phyloP scores from a whole-genome alignment of 352 stramenopile genomes.

The Pythium grandisporangium region DNA sequence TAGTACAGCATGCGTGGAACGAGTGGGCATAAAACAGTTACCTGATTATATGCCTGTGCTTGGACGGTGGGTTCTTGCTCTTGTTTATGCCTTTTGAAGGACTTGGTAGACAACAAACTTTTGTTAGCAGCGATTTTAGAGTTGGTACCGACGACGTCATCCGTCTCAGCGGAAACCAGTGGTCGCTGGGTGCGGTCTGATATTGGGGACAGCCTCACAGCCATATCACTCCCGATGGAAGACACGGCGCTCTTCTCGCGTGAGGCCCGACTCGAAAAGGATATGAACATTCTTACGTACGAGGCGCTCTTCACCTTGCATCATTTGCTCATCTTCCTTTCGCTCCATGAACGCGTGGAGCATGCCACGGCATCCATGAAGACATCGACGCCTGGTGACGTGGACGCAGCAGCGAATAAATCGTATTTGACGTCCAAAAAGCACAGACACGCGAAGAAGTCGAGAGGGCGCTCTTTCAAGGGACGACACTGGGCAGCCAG shows the following conservation, averaged over 20 bases:
- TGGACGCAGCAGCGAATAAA: too few species aligned
- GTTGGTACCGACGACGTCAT: constrained; percentile 39
- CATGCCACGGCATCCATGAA: not conserved
- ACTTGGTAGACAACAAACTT: constrained; percentile 37
- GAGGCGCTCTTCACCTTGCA: constrained; percentile 58
- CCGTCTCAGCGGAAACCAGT: constrained; percentile 18
- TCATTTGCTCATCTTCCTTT: constrained; percentile 45
- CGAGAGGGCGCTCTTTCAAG: too few species aligned
- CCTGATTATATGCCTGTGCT: too few species aligned
- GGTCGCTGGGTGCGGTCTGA: constrained; percentile 36
- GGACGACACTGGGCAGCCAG: constrained; percentile 7
- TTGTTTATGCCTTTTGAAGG: constrained; percentile 5
- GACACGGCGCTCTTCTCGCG: constrained; percentile 24
- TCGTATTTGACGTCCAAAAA: too few species aligned
- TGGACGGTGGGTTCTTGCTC: too few species aligned
- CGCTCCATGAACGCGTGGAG: constrained; percentile 8
- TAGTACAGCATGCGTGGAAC: too few species aligned
- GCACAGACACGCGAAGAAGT: too few species aligned
- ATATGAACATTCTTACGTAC: constrained; percentile 63
- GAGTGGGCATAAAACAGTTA: too few species aligned
- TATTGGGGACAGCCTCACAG: constrained; percentile 4
- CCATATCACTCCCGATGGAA: constrained; percentile 6
- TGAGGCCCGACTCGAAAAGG: constrained; percentile 50
- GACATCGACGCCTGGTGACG: not conserved
- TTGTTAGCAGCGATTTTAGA: constrained; percentile 41